phyloP scores from a whole-genome alignment of 2,329 filamentous ascomycete species.

The Dactylella cylindrospora region DNA sequence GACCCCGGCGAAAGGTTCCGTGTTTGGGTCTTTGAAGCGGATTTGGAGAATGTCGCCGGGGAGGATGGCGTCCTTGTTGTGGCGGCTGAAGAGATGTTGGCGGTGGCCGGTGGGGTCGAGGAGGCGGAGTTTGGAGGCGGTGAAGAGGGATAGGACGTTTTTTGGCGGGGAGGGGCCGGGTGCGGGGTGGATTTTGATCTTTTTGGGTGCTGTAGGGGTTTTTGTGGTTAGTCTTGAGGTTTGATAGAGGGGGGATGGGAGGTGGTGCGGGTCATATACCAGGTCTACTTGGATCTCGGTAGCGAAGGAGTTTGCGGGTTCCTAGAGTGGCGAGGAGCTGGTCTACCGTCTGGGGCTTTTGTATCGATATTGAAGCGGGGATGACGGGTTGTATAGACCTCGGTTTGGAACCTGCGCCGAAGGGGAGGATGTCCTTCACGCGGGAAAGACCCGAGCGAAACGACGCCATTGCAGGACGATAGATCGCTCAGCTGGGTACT shows the following conservation, averaged over 20 bases:
- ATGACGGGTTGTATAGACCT: conserved; percentile 5
- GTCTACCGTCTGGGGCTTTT: conserved; percentile 6
- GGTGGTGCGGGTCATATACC: conserved; percentile 3
- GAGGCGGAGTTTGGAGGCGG: conserved; percentile 66
- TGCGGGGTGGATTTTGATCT: conserved; percentile 57
- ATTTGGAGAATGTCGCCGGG: conserved; percentile 91
- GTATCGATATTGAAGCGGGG: conserved; percentile 4
- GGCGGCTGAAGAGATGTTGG: conserved; percentile 74
- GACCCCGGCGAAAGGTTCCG: conserved; percentile 87
- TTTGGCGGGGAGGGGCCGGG: conserved; percentile 61
- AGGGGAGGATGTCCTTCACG: conserved; percentile 14
- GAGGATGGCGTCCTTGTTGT: conserved; percentile 75
- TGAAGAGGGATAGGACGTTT: conserved; percentile 69
- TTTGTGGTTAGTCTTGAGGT: conserved; percentile 4
- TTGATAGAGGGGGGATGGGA: not conserved
- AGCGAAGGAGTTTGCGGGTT: conserved; percentile 1
- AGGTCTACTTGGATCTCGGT: conserved; percentile 10
- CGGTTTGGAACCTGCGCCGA: conserved; percentile 3
- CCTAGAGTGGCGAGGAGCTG: conserved; percentile 27
- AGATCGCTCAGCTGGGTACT: not conserved
- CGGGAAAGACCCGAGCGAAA: conserved; percentile 17
- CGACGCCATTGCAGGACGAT: conserved; percentile 11
- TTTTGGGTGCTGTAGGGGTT: conserved; percentile 51
- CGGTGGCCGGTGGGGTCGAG: conserved; percentile 86
- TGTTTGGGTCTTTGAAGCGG: conserved; percentile 68